These are phyloP conservation scores for Syzygium syzygioides DNA, from an alignment of 441 rosid species.

Conservation along the genomic window DNA sequence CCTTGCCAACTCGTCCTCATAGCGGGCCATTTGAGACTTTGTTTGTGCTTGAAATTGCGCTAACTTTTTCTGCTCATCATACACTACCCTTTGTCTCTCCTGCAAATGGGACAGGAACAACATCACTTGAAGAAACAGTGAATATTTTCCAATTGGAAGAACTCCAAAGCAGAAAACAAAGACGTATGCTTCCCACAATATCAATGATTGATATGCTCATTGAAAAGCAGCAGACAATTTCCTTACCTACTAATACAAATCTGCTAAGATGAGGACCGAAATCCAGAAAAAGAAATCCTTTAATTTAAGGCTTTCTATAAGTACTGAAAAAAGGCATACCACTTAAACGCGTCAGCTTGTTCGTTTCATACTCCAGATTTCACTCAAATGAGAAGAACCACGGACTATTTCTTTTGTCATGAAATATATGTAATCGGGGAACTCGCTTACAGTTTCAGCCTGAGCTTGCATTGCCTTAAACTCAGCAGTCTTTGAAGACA, in stretches of 20 bases:
- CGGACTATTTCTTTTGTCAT: background rate
- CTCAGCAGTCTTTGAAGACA: constrained; percentile 60
- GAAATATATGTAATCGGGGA: background rate
- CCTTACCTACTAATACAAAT: background rate
- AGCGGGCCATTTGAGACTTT: constrained; percentile 93
- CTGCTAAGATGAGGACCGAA: background rate
- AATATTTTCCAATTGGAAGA: background rate
- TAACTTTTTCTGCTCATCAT: constrained; percentile 86
- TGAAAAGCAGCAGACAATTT: background rate
- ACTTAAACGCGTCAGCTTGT: background rate
- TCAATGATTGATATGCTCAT: background rate
- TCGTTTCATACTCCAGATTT: background rate
- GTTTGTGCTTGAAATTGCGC: constrained; percentile 92
- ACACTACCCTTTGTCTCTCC: constrained; percentile 92
- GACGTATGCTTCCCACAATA: background rate
- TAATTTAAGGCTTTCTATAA: background rate
- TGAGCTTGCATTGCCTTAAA: constrained; percentile 85
- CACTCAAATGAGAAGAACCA: background rate
- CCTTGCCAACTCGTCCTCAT: constrained; percentile 89
- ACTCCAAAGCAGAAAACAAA: background rate
- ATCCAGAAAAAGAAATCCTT: background rate
- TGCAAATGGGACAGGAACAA: constrained; percentile 22
- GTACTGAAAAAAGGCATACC: background rate
- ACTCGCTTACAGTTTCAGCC: constrained; percentile 66
- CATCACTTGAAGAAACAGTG: background rate